phyloP scores from a whole-genome alignment of 768 basidiomycete species.

The Podaxis sp. region DNA sequence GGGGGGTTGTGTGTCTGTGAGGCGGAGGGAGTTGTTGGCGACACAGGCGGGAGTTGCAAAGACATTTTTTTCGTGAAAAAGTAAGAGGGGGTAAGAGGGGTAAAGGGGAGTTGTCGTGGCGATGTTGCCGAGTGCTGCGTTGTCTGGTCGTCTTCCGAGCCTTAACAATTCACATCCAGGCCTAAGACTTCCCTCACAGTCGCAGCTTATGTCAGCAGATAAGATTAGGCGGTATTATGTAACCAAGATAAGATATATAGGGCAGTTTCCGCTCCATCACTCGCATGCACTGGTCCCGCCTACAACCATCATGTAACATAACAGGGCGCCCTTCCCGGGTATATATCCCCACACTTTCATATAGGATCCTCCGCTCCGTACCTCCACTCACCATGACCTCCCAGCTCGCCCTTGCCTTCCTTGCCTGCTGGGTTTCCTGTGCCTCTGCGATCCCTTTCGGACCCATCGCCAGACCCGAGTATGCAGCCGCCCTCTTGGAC shows the following conservation, averaged over 20 bases:
- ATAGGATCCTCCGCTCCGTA: neutral
- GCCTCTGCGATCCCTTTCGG: neutral
- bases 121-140: neutral
- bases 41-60: slow-evolving; percentile 30
- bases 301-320: slow-evolving; percentile 4
- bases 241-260: slow-evolving; percentile 1
- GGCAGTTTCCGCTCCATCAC: neutral
- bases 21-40: slow-evolving; percentile 27
- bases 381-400: neutral
- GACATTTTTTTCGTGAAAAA: slow-evolving; percentile 21
- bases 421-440: slow-evolving; percentile 2
- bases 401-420: neutral
- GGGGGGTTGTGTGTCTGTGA: slow-evolving; percentile 29
- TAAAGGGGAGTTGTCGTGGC: neutral
- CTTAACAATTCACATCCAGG: neutral
- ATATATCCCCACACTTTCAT: neutral
- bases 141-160: neutral
- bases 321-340: neutral
- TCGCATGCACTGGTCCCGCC: neutral
- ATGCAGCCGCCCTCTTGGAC: neutral
- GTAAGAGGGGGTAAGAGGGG: neutral
- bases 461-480: slow-evolving; percentile 3
- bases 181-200: neutral
- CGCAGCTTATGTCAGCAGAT: neutral
- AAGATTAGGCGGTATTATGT: neutral